Conservation (phyloP, 225 moss, liverwort and hornwort genomes). For the Antitrichia curtipendula region DNA sequence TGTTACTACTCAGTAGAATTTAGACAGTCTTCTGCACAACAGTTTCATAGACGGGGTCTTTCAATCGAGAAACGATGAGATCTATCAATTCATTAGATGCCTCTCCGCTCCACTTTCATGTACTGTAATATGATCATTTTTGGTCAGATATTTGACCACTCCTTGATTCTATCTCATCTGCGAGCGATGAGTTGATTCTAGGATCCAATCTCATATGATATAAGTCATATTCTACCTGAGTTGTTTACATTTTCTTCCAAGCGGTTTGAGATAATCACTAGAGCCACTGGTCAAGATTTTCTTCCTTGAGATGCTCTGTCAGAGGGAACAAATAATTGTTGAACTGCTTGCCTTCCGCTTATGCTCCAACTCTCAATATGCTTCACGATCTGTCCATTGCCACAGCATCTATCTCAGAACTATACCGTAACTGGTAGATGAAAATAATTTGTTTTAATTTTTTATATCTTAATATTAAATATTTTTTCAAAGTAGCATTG, state of each 20-base stretch:
- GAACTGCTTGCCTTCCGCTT: slow-evolving; percentile 44
- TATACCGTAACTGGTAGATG: background rate
- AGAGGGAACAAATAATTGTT: slow-evolving; percentile 61
- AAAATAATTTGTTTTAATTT: too few species aligned
- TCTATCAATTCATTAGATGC: background rate
- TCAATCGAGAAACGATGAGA: background rate
- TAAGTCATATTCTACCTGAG: background rate
- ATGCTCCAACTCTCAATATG: slow-evolving; percentile 78
- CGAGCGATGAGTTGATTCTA: background rate
- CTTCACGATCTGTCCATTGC: slow-evolving; percentile 53
- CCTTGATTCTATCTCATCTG: background rate
- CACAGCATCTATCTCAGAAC: background rate
- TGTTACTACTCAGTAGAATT: background rate
- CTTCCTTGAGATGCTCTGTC: background rate
- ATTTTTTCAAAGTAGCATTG: too few species aligned
- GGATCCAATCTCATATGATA: background rate
- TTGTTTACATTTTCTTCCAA: background rate
- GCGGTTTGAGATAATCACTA: background rate
- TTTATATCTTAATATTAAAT: too few species aligned
- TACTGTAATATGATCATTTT: background rate
- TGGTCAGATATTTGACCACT: background rate
- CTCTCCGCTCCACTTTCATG: background rate
- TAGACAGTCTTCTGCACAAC: too few species aligned
- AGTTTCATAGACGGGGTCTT: background rate
- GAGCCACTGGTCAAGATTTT: background rate